These are phyloP conservation scores for Neckera pumila DNA, from an alignment of 225 moss, liverwort and hornwort genomes.

Conservation along the genomic window DNA sequence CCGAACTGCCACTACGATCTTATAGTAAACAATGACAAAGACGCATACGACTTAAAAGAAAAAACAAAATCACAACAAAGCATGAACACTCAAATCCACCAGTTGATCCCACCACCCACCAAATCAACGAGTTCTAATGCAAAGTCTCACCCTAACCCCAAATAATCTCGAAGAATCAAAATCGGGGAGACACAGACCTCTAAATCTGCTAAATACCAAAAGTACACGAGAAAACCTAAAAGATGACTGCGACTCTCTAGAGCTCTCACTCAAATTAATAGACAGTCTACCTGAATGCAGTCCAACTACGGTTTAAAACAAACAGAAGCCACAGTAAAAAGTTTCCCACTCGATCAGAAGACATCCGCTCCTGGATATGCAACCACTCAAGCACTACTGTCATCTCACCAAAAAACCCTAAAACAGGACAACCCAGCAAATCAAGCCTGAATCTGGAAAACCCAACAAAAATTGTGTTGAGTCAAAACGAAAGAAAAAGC, in stretches of 20 bases:
- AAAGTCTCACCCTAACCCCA: neutral
- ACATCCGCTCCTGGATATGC: neutral
- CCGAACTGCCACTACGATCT: neutral
- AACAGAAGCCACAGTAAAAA: neutral
- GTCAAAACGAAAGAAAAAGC: neutral
- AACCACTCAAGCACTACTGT: neutral
- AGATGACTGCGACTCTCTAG: neutral
- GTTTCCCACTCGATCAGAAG: neutral
- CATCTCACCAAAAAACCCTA: neutral
- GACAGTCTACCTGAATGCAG: neutral
- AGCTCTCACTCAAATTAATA: neutral
- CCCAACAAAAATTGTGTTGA: too few species aligned
- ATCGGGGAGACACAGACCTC: neutral
- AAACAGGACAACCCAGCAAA: neutral
- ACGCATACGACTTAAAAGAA: neutral
- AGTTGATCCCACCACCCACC: neutral
- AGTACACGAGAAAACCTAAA: neutral
- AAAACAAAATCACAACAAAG: neutral
- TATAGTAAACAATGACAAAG: neutral
- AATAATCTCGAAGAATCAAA: neutral
- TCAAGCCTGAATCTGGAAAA: neutral
- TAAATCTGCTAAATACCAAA: neutral
- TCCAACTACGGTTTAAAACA: neutral
- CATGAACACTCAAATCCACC: neutral
- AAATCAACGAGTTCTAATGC: neutral